Evolutionary conservation across 306 rosid species (phyloP).

Genomic region (Canavalia ensiformis): DNA sequence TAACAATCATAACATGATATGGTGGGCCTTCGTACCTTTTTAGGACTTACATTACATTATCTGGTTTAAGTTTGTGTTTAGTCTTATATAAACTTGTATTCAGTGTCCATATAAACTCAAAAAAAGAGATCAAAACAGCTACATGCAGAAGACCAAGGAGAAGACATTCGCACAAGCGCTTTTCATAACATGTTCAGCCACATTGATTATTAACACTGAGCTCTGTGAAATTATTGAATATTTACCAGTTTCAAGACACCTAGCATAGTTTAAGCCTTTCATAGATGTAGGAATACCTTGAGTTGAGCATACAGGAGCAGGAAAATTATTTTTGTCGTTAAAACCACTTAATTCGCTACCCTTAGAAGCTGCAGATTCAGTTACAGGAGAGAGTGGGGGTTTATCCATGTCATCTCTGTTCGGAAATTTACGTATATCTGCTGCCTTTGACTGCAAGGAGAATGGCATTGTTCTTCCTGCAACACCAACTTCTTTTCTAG

Average conservation of each 20-base stretch:
- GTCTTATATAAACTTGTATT: not conserved
- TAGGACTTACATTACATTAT: constrained; percentile 28
- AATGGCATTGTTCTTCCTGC: constrained; percentile 77
- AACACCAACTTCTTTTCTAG: constrained; percentile 78
- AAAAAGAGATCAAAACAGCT: constrained; percentile 11
- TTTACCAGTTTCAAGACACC: constrained; percentile 53
- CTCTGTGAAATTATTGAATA: constrained; percentile 58
- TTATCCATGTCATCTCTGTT: constrained; percentile 84
- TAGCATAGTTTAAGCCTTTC: constrained; percentile 58
- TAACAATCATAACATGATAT: constrained; percentile 34
- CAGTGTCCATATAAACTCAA: constrained; percentile 18
- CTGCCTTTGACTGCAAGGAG: constrained; percentile 73
- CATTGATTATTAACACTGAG: constrained; percentile 46
- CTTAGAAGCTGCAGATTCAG: constrained; percentile 69
- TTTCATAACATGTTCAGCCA: not conserved
- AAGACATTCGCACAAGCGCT: constrained; percentile 7
- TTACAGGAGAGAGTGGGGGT: constrained; percentile 55
- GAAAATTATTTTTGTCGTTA: constrained; percentile 66
- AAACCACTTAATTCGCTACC: constrained; percentile 62
- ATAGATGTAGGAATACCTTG: constrained; percentile 67
- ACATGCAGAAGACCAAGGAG: not conserved
- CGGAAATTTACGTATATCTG: constrained; percentile 66
- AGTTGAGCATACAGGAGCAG: constrained; percentile 60
- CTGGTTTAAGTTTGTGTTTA: constrained; percentile 5
- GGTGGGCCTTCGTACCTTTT: constrained; percentile 23